These are phyloP conservation scores for Primulina tabacum DNA, from an alignment of 257 asterid genomes.

Conservation along the genomic window DNA sequence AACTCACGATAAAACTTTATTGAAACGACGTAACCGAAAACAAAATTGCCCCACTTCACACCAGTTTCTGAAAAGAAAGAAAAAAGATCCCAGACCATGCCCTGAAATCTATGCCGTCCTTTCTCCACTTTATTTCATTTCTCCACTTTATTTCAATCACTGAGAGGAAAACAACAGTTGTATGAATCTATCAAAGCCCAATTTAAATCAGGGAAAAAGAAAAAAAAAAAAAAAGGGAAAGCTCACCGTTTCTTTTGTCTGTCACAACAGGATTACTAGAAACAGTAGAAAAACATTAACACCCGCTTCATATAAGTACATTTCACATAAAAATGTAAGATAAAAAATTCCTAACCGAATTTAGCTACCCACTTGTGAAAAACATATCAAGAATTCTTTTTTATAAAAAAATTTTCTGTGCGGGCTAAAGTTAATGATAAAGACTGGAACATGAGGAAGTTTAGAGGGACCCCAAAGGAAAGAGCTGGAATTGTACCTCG, in stretches of 20 bases:
- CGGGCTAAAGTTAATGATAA: slow-evolving; percentile 26
- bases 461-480: slow-evolving; percentile 24
- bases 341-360: slow-evolving; percentile 17
- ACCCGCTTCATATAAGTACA: slow-evolving; percentile 24
- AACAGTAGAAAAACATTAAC: slow-evolving; percentile 27
- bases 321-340: slow-evolving; percentile 8
- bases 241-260: slow-evolving; percentile 25
- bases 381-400: slow-evolving; percentile 17
- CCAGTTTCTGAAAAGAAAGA: not conserved
- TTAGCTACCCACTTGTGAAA: slow-evolving; percentile 1
- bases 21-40: not conserved
- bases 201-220: slow-evolving; percentile 7
- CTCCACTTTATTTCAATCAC: not conserved
- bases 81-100: not conserved
- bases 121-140: not conserved
- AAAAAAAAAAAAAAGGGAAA: slow-evolving; percentile 16
- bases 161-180: not conserved
- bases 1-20: not conserved
- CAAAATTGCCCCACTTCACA: not conserved
- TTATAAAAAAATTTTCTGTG: not conserved
- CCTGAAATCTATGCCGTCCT: not conserved
- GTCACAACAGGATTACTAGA: slow-evolving; percentile 28
- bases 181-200: slow-evolving; percentile 13
- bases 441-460: slow-evolving; percentile 21
- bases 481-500: slow-evolving; percentile 37